Evolutionary conservation across 192 early-diverging fungal genomes (phyloP).

Genomic region (Endogone sp.): DNA sequence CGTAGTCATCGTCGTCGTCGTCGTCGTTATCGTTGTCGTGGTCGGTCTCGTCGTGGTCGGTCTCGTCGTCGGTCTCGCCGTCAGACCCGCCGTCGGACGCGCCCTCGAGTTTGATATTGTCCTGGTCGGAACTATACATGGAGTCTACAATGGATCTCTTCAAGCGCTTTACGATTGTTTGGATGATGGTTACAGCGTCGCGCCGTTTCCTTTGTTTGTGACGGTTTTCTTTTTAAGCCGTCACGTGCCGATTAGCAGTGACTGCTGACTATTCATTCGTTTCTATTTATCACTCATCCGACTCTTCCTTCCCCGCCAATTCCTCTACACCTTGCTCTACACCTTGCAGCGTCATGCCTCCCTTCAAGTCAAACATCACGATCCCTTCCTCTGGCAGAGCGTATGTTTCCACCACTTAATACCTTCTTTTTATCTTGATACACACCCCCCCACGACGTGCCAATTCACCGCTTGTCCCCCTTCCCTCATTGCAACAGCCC

Average conservation of each 20-base stretch:
- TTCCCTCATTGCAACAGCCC: slow-evolving; percentile 19
- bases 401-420: not conserved
- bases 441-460: not conserved
- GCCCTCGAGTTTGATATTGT: too few relatives aligned
- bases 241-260: too few relatives aligned
- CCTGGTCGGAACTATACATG: too few relatives aligned
- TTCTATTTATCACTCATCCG: not conserved
- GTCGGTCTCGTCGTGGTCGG: not conserved
- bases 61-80: not conserved
- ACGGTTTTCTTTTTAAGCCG: too few relatives aligned
- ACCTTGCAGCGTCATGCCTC: not conserved
- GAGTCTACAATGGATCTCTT: too few relatives aligned
- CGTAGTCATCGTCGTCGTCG: not conserved
- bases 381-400: not conserved
- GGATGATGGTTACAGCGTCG: too few relatives aligned
- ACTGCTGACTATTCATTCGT: too few relatives aligned
- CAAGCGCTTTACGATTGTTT: too few relatives aligned
- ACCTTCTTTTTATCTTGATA: not conserved
- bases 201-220: too few relatives aligned
- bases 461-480: too few relatives aligned
- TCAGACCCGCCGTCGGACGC: too few relatives aligned
- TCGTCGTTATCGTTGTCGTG: not conserved
- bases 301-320: not conserved
- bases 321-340: not conserved
- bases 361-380: not conserved